Evolutionary conservation across 2,329 filamentous ascomycete genomes (phyloP).

Genomic region (Alternaria triticimaculans): DNA sequence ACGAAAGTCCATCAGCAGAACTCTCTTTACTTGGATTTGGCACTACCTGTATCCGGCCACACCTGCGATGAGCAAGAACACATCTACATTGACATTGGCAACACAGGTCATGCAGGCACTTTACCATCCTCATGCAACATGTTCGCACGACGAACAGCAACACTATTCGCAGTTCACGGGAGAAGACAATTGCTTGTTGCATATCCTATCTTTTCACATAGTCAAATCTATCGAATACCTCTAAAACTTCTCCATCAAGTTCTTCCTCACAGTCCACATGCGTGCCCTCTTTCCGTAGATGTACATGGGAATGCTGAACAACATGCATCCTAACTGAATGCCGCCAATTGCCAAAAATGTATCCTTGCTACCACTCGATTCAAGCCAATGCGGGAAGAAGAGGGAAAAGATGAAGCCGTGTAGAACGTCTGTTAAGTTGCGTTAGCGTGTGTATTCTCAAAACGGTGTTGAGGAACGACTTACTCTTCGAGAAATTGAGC

Average conservation of each 20-base stretch:
- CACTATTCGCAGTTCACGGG: background rate
- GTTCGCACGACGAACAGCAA: background rate
- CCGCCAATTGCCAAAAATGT: slow-evolving; percentile 85
- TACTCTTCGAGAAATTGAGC: slow-evolving; percentile 89
- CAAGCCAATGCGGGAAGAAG: slow-evolving; percentile 74
- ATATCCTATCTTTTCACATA: background rate
- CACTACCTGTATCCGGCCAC: background rate
- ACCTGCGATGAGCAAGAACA: background rate
- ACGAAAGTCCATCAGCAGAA: background rate
- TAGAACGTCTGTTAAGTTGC: slow-evolving; percentile 66
- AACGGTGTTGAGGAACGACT: slow-evolving; percentile 23
- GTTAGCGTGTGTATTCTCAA: slow-evolving; percentile 11
- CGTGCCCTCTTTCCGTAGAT: slow-evolving; percentile 88
- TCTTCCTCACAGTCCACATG: slow-evolving; percentile 92
- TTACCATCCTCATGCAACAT: background rate
- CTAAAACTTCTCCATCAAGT: slow-evolving; percentile 81
- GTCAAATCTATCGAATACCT: background rate
- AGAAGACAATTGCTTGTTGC: background rate
- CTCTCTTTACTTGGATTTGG: background rate
- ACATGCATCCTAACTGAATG: slow-evolving; percentile 78
- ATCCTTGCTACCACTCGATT: slow-evolving; percentile 72
- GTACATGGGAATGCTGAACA: slow-evolving; percentile 87
- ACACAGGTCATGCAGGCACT: background rate
- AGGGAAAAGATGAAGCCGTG: slow-evolving; percentile 88
- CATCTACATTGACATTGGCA: background rate